phyloP scores from a whole-genome alignment of 768 basidiomycete genomes.

The Naganishia antarctica region DNA sequence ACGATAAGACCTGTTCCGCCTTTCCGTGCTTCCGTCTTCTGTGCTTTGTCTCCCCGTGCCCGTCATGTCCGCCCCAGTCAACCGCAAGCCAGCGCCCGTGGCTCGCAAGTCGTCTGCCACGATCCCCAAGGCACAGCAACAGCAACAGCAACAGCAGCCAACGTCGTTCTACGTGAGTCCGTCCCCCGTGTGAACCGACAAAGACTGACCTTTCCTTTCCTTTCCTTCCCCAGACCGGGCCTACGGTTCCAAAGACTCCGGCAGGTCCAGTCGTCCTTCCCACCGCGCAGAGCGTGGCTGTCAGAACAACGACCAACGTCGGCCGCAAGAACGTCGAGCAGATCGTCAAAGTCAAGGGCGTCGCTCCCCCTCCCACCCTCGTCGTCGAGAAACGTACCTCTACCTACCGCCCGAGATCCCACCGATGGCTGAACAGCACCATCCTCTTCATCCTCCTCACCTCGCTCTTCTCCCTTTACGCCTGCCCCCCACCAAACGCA shows the following conservation, averaged over 20 bases:
- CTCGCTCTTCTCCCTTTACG: conserved; percentile 18
- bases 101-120: conserved; percentile 13
- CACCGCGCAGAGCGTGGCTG: not conserved
- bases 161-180: conserved; percentile 3
- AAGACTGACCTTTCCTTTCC: not conserved
- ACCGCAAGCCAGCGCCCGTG: conserved; percentile 1
- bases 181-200: not conserved
- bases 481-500: conserved; percentile 8
- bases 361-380: conserved; percentile 5
- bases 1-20: too few relatives aligned
- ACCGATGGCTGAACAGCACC: conserved; percentile 15
- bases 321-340: conserved; percentile 12
- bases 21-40: too few relatives aligned
- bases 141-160: too few relatives aligned
- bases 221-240: not conserved
- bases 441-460: conserved; percentile 16
- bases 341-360: conserved; percentile 1
- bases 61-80: conserved; percentile 6
- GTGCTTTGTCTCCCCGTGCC: too few relatives aligned
- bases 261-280: not conserved
- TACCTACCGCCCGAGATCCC: not conserved
- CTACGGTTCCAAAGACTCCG: conserved; percentile 4
- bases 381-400: not conserved
- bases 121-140: conserved; percentile 12
- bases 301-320: conserved; percentile 1